Conservation (phyloP, 768 basidiomycete species). For the Tylopilus vinaceipallidus region DNA sequence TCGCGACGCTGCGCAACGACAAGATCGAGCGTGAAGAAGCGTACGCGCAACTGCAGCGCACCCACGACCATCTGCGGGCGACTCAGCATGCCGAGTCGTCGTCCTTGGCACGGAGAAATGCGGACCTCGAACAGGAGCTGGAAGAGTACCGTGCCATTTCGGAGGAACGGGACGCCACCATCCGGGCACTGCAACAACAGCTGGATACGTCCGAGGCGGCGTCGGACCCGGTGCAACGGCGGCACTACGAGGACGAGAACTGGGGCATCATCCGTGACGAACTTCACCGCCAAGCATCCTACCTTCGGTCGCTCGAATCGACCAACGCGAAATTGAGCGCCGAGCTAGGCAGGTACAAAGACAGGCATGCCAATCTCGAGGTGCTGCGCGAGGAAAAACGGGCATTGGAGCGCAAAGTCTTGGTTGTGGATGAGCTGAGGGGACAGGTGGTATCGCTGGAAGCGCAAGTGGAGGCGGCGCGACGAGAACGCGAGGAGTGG, state of each 20-base stretch:
- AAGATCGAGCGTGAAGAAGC: slow-evolving; percentile 61
- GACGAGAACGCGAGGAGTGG: slow-evolving; percentile 59
- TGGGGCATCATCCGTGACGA: slow-evolving; percentile 68
- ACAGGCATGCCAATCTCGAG: slow-evolving; percentile 59
- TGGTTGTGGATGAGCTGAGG: slow-evolving; percentile 50
- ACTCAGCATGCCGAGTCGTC: slow-evolving; percentile 52
- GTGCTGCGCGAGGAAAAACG: slow-evolving; percentile 76
- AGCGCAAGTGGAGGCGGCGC: slow-evolving; percentile 61
- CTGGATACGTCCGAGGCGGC: slow-evolving; percentile 43
- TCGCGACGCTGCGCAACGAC: slow-evolving; percentile 53
- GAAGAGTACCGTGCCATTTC: slow-evolving; percentile 40
- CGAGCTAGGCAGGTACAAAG: slow-evolving; percentile 54
- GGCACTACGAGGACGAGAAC: slow-evolving; percentile 46
- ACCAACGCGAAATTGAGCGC: slow-evolving; percentile 53
- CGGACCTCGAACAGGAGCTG: slow-evolving; percentile 49
- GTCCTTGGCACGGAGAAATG: slow-evolving; percentile 44
- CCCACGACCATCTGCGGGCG: slow-evolving; percentile 47
- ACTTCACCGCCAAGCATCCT: slow-evolving; percentile 60
- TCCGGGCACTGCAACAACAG: slow-evolving; percentile 46
- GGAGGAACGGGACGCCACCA: slow-evolving; percentile 38
- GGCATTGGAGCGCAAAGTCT: slow-evolving; percentile 52
- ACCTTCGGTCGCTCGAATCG: slow-evolving; percentile 58
- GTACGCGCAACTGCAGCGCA: slow-evolving; percentile 46
- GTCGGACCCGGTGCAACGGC: slow-evolving; percentile 29
- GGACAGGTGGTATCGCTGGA: slow-evolving; percentile 56